A percentile compares a stretch with the other conserved stretches of the same genome.
Conservation (phyloP, 1,139 yeast genomes). For the Pichia sp. region DNA sequence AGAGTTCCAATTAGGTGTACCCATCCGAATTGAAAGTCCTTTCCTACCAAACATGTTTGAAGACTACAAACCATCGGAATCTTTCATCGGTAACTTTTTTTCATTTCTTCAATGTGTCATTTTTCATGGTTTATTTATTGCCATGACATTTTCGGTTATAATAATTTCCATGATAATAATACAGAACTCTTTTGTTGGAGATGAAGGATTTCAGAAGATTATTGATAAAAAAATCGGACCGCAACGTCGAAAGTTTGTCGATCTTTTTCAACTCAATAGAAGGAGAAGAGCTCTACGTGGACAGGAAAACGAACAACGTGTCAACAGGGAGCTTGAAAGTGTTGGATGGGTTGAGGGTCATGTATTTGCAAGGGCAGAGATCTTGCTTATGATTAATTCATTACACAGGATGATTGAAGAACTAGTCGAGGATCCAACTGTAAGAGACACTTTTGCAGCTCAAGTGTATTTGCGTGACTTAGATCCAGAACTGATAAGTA, state of each 20-base stretch:
- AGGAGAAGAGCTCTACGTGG: background rate
- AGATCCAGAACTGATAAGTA: background rate
- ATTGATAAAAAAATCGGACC: constrained; percentile 52
- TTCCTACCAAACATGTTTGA: constrained; percentile 10
- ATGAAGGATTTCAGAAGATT: constrained; percentile 59
- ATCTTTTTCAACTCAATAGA: constrained; percentile 13
- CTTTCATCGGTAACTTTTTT: background rate
- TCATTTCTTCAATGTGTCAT: background rate
- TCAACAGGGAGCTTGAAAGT: background rate
- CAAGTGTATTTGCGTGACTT: background rate
- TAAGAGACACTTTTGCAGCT: background rate
- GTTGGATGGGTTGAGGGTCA: constrained; percentile 3
- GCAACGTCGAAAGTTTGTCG: constrained; percentile 35
- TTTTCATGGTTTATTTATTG: constrained; percentile 36
- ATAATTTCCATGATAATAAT: constrained; percentile 19
- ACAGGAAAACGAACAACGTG: background rate
- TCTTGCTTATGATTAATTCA: background rate
- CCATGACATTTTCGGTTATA: constrained; percentile 25
- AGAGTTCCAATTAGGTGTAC: constrained; percentile 20
- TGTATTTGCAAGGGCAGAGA: background rate
- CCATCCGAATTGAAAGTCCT: constrained; percentile 8
- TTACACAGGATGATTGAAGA: background rate
- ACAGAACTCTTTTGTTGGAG: constrained; percentile 70
- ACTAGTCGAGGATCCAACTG: background rate
- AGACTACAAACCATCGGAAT: background rate